Evolutionary conservation across 768 basidiomycete genomes (phyloP), one percentile per base, ranked within the genome.

Genomic region (Auriscalpium microsporum): DNA sequence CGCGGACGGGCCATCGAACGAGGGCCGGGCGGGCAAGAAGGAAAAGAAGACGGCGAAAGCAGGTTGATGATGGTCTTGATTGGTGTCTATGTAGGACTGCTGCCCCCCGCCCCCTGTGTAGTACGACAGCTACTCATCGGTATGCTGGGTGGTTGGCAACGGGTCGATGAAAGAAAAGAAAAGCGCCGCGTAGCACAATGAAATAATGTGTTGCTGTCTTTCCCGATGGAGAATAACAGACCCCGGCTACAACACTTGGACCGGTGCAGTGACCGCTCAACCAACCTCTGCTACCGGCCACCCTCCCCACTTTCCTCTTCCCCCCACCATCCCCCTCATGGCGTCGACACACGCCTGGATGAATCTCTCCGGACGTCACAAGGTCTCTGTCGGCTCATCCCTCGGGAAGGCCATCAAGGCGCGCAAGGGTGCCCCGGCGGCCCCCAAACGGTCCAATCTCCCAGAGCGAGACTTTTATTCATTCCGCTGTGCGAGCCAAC

Each of bases 381-480:
- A 71, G 50, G 81, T 87, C n/a, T 65, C 68, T 50, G 74, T 88
- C 53, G 87, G 87, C 19, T 63, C 74, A 0, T 86, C 87, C 1
- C 74, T 90, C 47, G 70, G 69, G n/a, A 76, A 80, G 54, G 78
- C 83, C 4, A 75, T 90, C 64, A 87, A 82, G 65, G 81, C 84
- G 10, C 81, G 87, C 63, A 83, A 81, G 63, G 80, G 80, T 23
- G 65, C 55, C 28, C 71, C 40, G 17, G 40, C 72, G 1, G 69
- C 76, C 7, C 73, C 62, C 70, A 74, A 62, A 69, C 77, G 67
- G 67, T 74, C 67, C 38, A 74, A 74, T 54, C 70, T 81, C 53
- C 81, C 83, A 28, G 81, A 82, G 64, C 75, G 79, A 52, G 84
- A 87, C 60, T 87, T 87, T 68, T 87, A 84, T 65, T 81, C 85